Evolutionary conservation across 2,329 filamentous ascomycete genomes (phyloP), one percentile per base, ranked within the genome.

Genomic region (Fusarium longipes): DNA sequence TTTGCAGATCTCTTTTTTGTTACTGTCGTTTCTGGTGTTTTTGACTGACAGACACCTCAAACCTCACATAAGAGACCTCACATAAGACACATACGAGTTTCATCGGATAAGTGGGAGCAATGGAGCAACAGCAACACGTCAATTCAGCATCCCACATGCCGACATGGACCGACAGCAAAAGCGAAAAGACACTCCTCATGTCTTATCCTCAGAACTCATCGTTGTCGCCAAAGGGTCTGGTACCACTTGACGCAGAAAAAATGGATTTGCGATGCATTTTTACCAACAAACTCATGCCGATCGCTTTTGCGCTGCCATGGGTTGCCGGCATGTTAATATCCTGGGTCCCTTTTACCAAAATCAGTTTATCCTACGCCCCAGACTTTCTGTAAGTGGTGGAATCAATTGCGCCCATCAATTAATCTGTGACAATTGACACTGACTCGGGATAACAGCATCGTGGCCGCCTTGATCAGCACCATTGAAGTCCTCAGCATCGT

Each of bases 341-440:
- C 4, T 68, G 65, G 61, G 39, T 68, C 25, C 65, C 65, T 14
- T 66, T 68, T 10, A 62, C 47, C 43, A 65, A 57, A 24, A 68
- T 68, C 17, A 38, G 51, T 15, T 14, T 68, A 6, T 25, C 18
- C 12, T 32, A 68, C 22, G 56, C 65, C 8, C 65, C 65, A 20
- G 49, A 45, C 32, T 68, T 68, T 15, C 50, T 68, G 65, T 66
- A 38, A 33, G 65, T 44, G 14, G 5, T 6, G 4, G 6, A 43
- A 29, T 29, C 15, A 44, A 20, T n/a, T 6, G 8, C 24, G 8
- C 29, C 6, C 17, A 7, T 30, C 14, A 6, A 4, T n/a, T 1
- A 6, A 4, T n/a, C 1, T 11, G 2, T 6, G 3, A 7, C 17
- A 8, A 22, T 10, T 27, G 9, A 5, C 55, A 6, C 61, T 68